Base-by-base conservation (phyloP, 768 basidiomycete genomes). In the Agrocybe pediades region DNA sequence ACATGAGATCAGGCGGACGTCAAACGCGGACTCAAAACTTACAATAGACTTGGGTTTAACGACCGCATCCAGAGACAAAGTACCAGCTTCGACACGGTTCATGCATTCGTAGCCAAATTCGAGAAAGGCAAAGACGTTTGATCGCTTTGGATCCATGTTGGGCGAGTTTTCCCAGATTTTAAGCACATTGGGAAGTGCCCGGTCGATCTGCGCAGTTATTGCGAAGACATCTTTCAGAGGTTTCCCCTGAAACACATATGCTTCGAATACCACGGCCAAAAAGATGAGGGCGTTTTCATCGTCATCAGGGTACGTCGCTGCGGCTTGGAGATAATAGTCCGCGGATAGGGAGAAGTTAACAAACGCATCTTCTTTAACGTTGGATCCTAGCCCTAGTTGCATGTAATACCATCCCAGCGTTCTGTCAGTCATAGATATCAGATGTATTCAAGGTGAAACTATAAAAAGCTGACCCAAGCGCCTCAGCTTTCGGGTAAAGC, bases 401-500 rank as follows among this genome's bases (percentile, higher is more conserved):
- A 50, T 55, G 23, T 55, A 33, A 40, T 50, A 43, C 48, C 54
- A 50, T 20, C 47, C 54, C 24, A 55, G 29, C 9, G 29, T 39
- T 6, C 54, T 55, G 6, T 3, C 23, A 19, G 5, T 24, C n/a
- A 6, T 44, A 13, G 11, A 9, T 29, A 23, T 25, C 15, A 46
- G 8, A 6, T 21, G 7, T 8, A 46, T 21, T 26, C 15, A 13
- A 7, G 39, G n/a, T 8, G 33, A 24, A 45, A 33, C 19, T 23
- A 20, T 9, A 26, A 29, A 33, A 23, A 11, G 41, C 49, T 23
- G 23, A 76, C 76, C 72, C 64, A 16, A 73, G 55, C 23, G 75
- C 75, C 42, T 66, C 64, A 11, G 62, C 77, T 25, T 63, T 57
- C 2, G 72, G 73, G 56, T 75, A 74, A 17, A 56, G 42, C 65